Evolutionary conservation across 164 flowering plant genomes (phyloP), one percentile per base, ranked within the genome.

Genomic region (Santalum album): DNA sequence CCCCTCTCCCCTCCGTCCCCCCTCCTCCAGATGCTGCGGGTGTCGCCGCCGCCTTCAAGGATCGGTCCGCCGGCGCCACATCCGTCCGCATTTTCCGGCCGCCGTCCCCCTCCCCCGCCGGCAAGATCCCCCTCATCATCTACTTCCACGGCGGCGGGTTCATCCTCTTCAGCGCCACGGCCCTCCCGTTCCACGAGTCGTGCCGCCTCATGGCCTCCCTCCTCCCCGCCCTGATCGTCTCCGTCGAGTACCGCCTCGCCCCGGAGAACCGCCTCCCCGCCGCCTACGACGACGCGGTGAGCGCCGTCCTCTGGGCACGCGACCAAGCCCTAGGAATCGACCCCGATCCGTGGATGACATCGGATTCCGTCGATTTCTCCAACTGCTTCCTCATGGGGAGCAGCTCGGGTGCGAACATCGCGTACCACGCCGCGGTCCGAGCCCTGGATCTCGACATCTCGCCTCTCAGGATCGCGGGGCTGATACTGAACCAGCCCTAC

Each of bases 361-460:
- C 34, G 9, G 76, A 72, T 7, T 36, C 36, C 22, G 88, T 60
- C 0, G 88, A 85, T 45, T 72, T 81, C 19, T 61, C 74, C 1
- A 53, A 26, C 21, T 75, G 78, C 44, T 80, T 72, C 56, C 52
- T 88, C 32, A 74, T 77, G 78, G 94, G 94, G 0, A 54, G 70
- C 53, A 88, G 92, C 52, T 64, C 87, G 1, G 92, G 92, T 1
- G 84, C 72, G 0, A 83, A 75, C 57, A 81, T 84, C 1, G 83
- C 44, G 21, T 84, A 76, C 72, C 76, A 71, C 6, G 73, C 72
- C 0, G 83, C 60, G 17, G 32, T 80, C 21, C 76, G 79, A 4
- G 49, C 67, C 0, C 10, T 63, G 19, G 72, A 61, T 16, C 4
- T 53, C 2, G 78, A 77, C 47, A 67, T 69, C 4, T 49, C 39